Evolutionary conservation across 371 early-diverging fungal species (phyloP).

Genomic region (Apophysomyces ossiformis): DNA sequence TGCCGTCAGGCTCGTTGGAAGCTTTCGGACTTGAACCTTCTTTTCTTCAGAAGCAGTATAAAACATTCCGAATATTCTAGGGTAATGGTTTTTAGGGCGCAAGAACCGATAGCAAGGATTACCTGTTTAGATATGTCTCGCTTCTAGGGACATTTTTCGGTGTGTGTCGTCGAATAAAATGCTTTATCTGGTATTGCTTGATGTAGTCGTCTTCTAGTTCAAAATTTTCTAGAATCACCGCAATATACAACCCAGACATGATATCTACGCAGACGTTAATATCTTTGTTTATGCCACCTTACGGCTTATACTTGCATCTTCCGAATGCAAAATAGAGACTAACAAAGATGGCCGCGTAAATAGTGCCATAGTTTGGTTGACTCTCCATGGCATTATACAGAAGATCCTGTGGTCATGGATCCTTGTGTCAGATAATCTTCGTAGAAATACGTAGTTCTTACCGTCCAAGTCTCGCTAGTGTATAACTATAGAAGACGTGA

Average conservation of each 20-base stretch:
- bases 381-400: slow-evolving; percentile 60
- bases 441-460: slow-evolving; percentile 14
- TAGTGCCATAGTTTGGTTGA: slow-evolving; percentile 46
- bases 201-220: slow-evolving; percentile 66
- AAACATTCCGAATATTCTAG: slow-evolving; percentile 33
- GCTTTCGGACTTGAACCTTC: slow-evolving; percentile 41
- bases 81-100: not conserved
- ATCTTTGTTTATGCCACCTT: not conserved
- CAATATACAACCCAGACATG: slow-evolving; percentile 68
- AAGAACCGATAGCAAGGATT: not conserved
- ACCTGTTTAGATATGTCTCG: slow-evolving; percentile 38
- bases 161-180: slow-evolving; percentile 54
- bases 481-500: slow-evolving; percentile 36
- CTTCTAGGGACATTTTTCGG: slow-evolving; percentile 37
- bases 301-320: slow-evolving; percentile 44
- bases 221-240: slow-evolving; percentile 68
- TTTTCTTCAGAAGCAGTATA: slow-evolving; percentile 38
- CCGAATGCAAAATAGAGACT: slow-evolving; percentile 61
- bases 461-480: slow-evolving; percentile 67
- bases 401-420: slow-evolving; percentile 27
- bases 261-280: slow-evolving; percentile 39
- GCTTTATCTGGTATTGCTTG: slow-evolving; percentile 60
- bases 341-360: slow-evolving; percentile 53
- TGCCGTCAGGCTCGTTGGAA: slow-evolving; percentile 52
- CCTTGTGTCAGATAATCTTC: not conserved